Base-by-base conservation (phyloP, 2,329 filamentous ascomycete genomes). In the Xylaria digitata region DNA sequence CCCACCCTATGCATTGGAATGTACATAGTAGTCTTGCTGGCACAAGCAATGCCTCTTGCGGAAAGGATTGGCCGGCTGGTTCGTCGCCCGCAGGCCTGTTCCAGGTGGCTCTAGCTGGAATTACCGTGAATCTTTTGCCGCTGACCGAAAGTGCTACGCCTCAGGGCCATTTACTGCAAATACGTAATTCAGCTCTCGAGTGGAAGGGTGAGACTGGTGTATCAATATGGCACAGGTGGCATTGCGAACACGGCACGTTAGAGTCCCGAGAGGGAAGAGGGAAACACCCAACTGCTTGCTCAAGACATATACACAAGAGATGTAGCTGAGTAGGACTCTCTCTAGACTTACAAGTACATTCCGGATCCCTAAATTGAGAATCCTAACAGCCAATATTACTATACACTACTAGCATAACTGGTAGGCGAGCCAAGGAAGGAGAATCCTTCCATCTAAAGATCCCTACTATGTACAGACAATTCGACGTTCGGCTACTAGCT, bases 121-220 rank as follows among this genome's bases (percentile, higher is more conserved):
- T 61, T 40, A 45, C 45, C 45, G 26, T 45, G 55, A 26, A 23
- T 68, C 26, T 46, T 60, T 60, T 70, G 66, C 69, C 69, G 69
- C 67, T 69, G 66, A 65, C 69, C 67, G 64, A 67, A 53, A 61
- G 61, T 49, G 58, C 57, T 57, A 61, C 45, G 60, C 56, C 61
- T 64, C 49, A 48, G 40, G 19, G 49, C 60, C 65, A 66, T 62
- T 66, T 67, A 66, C 56, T 63, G 54, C 58, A 65, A 55, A 64
- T 43, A 61, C 63, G 61, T 45, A 54, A 49, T 59, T 58, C 60
- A 58, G 49, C 59, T 62, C 61, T 64, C 42, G 37, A 53, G 15
- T 48, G 30, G 21, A 50, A 32, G 34, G 49, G 21, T 49, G 49
- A 52, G 32, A 46, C 19, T 45, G 32, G 19, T n/a, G 55, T 21